Base-by-base conservation (phyloP, 306 rosid species). In the Herpetospermum pedunculosum region DNA sequence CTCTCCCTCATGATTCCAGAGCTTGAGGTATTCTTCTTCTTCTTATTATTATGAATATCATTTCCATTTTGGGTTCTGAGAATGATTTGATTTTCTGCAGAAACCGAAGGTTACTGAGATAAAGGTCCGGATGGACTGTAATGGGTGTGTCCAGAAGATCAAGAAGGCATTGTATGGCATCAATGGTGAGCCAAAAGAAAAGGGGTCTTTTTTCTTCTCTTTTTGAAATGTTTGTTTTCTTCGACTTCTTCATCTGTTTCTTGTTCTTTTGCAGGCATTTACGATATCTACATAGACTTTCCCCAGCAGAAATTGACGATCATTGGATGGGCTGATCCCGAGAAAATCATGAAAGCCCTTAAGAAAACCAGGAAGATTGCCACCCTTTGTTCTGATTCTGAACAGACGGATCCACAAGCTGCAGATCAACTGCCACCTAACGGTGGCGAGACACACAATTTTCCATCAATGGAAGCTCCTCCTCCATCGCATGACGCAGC, bases 81-180 rank as follows among this genome's bases (percentile, higher is more conserved):
- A 46, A 40, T 23, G 34, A 19, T 38, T 35, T 29, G 12, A 40
- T 76, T 80, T 54, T 57, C 76, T 87, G 90, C 85, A 87, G 95
- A 87, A 78, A 84, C 85, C 84, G 73, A 90, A 77, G 59, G 73
- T 88, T 74, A 89, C 96, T 5, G 90, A 85, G 79, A 88, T 91
- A 73, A 86, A 89, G 74, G 92, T 94, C 80, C 89, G 97, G 10
- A 91, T 91, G 82, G 97, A 91, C 84, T 94, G 99, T 44, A 91
- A 94, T 60, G 97, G 99, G 8, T 94, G 99, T n/a, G 89, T 88
- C 18, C 91, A 87, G 68, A 91, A 94, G 96, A 87, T 94, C 65
- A 94, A 84, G 85, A 94, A 85, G 78, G 91, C 92, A 15, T 77
- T 94, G 18, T 70, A 79, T 53, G 95, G 90, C 81, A 81, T 94